Base-by-base conservation (phyloP, 805 yeast species). In the Yarrowia sp. region DNA sequence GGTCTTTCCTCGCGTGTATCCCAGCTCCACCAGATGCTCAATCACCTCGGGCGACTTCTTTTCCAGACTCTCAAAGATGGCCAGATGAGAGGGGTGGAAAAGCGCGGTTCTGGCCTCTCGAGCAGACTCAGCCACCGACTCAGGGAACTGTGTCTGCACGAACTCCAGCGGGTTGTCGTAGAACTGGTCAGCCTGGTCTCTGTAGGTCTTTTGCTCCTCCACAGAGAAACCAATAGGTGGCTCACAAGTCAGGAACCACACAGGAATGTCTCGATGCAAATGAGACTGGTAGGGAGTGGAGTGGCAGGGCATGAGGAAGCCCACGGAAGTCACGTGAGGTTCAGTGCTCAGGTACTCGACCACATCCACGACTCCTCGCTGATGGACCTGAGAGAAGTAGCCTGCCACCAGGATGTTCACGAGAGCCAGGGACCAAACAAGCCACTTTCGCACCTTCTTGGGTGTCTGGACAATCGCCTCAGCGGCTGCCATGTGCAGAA, bases 221-320 rank as follows among this genome's bases (percentile, higher is more conserved):
- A 59, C 64, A 1, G 75, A 46, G 22, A 72, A 41, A 8, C 83
- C 83, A 19, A 87, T 76, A 0, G 99, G 98, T 0, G 99, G 99
- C 69, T 92, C 96, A 77, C 99, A 95, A 0, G 97, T 86, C 49
- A 95, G 80, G 68, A 89, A 88, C 97, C 97, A 90, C 1, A 87
- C 83, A 0, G 76, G 72, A 4, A 84, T 75, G 36, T 81, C 83
- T 26, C 90, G 79, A 74, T 93, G 97, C 49, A 95, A 78, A 75
- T 89, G 87, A 35, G 95, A 86, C 75, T 92, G 97, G 87, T 95
- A 90, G 2, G 99, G 99, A 0, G 98, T 94, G 0, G 98, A 93
- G 77, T 95, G 99, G 74, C 99, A 95, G 0, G 99, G 99, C 75
- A 93, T 92, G 15, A 95, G 77, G 73, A 95, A 91, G 0, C 97